Evolutionary conservation across 2,329 filamentous ascomycete genomes (phyloP).

Genomic region (Elsinoe fawcettii): DNA sequence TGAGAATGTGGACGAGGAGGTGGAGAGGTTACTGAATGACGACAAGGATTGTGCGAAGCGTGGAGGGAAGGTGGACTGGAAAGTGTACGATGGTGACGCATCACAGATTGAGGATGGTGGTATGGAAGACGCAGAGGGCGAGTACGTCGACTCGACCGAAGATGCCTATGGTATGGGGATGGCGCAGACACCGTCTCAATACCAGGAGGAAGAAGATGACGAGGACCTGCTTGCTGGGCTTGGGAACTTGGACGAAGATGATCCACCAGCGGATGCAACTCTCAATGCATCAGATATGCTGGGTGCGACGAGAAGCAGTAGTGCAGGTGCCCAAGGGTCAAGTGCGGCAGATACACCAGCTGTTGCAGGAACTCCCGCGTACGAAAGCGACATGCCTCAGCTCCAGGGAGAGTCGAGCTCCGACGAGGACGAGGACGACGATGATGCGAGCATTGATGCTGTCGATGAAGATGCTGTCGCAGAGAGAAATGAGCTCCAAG

Average conservation of each 20-base stretch:
- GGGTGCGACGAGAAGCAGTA: slow-evolving; percentile 22
- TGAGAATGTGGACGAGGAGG: slow-evolving; percentile 72
- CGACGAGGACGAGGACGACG: slow-evolving; percentile 41
- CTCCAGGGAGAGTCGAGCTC: slow-evolving; percentile 29
- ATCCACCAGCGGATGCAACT: slow-evolving; percentile 29
- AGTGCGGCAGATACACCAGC: slow-evolving; percentile 22
- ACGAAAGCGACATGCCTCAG: slow-evolving; percentile 29
- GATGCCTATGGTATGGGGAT: slow-evolving; percentile 26
- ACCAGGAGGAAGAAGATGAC: slow-evolving; percentile 34
- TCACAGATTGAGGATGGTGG: slow-evolving; percentile 37
- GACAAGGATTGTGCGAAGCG: slow-evolving; percentile 51
- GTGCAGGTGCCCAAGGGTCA: slow-evolving; percentile 15
- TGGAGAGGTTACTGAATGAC: slow-evolving; percentile 63
- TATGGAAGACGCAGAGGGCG: slow-evolving; percentile 30
- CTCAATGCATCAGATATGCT: slow-evolving; percentile 29
- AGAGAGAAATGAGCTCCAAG: slow-evolving; percentile 39
- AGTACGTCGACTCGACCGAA: slow-evolving; percentile 30
- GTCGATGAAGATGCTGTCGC: slow-evolving; percentile 47
- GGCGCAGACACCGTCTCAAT: slow-evolving; percentile 35
- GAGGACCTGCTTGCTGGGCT: slow-evolving; percentile 25
- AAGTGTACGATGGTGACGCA: slow-evolving; percentile 30
- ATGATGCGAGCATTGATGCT: slow-evolving; percentile 35
- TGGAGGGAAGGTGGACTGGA: slow-evolving; percentile 49
- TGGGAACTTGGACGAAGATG: slow-evolving; percentile 26
- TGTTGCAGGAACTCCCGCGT: slow-evolving; percentile 18